A percentile compares a stretch with the other conserved stretches of the same genome.
phyloP scores from a whole-genome alignment of 2,329 filamentous ascomycete genomes.

The Penicillium psychrosexuale region DNA sequence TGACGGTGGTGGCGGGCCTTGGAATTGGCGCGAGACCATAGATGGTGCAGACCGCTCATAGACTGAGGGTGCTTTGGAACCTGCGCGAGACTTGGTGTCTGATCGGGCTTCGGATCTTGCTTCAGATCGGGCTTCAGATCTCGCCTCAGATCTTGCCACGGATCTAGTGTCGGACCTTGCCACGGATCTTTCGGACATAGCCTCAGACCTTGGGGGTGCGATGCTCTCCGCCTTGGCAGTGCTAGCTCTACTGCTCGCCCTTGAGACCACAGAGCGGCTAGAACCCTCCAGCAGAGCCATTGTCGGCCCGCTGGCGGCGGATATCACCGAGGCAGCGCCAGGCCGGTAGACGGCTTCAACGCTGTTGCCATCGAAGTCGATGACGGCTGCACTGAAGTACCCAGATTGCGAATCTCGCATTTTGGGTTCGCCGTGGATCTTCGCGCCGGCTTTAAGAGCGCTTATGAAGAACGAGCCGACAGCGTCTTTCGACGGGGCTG shows the following conservation, averaged over 20 bases:
- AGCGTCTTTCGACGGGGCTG: slow-evolving; percentile 61
- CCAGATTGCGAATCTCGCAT: slow-evolving; percentile 52
- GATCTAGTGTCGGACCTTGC: background rate
- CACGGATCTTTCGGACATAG: background rate
- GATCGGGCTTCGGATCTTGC: too few species aligned
- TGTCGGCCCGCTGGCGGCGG: slow-evolving; percentile 31
- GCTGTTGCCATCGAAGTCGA: slow-evolving; percentile 79
- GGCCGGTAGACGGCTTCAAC: slow-evolving; percentile 70
- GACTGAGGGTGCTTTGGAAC: slow-evolving; percentile 28
- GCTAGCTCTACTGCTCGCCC: slow-evolving; percentile 27
- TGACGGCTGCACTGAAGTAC: slow-evolving; percentile 62
- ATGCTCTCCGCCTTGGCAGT: slow-evolving; percentile 32
- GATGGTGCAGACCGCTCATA: slow-evolving; percentile 24
- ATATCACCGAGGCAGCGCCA: slow-evolving; percentile 25
- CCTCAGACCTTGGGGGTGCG: slow-evolving; percentile 28
- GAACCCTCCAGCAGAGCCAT: slow-evolving; percentile 38
- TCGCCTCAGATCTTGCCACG: background rate
- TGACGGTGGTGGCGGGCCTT: slow-evolving; percentile 22
- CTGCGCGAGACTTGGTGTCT: slow-evolving; percentile 22
- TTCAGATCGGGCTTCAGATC: background rate
- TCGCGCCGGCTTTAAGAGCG: slow-evolving; percentile 63
- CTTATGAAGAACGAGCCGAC: slow-evolving; percentile 70
- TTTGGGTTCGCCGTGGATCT: slow-evolving; percentile 56
- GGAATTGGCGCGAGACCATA: slow-evolving; percentile 20
- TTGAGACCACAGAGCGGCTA: slow-evolving; percentile 37